Conservation (phyloP, 768 basidiomycete genomes). For the Phaffia tasmanica region DNA sequence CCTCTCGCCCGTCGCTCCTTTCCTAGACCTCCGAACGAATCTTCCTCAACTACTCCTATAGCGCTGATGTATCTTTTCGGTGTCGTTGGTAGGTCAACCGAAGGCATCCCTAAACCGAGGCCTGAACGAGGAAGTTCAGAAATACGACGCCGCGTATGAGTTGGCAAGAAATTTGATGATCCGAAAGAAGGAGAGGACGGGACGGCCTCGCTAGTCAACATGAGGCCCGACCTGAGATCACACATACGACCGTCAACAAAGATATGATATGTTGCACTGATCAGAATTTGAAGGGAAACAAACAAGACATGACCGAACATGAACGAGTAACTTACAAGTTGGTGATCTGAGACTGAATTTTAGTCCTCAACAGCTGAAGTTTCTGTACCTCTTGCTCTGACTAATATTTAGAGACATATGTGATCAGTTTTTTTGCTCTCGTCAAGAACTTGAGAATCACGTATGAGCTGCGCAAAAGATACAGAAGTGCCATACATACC, state of each 20-base stretch:
- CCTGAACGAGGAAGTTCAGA: constrained; percentile 33
- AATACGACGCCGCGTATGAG: constrained; percentile 34
- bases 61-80: constrained; percentile 11
- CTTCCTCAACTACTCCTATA: constrained; percentile 5
- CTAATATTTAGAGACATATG: not conserved
- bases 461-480: not conserved
- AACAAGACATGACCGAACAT: not conserved
- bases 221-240: constrained; percentile 31
- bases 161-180: constrained; percentile 26
- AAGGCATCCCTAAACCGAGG: constrained; percentile 27
- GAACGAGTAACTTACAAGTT: constrained; percentile 5
- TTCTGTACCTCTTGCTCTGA: constrained; percentile 15
- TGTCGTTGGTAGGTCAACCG: not conserved
- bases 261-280: not conserved
- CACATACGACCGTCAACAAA: constrained; percentile 33
- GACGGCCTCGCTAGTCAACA: constrained; percentile 35
- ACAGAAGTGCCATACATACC: not conserved
- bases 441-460: not conserved
- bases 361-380: constrained; percentile 17
- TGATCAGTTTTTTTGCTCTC: not conserved
- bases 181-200: constrained; percentile 32
- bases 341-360: constrained; percentile 22
- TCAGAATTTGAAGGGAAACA: not conserved
- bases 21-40: constrained; percentile 7
- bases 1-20: constrained; percentile 4